Evolutionary conservation across 2,329 filamentous ascomycete genomes (phyloP).

Genomic region (Penicillium sp.): DNA sequence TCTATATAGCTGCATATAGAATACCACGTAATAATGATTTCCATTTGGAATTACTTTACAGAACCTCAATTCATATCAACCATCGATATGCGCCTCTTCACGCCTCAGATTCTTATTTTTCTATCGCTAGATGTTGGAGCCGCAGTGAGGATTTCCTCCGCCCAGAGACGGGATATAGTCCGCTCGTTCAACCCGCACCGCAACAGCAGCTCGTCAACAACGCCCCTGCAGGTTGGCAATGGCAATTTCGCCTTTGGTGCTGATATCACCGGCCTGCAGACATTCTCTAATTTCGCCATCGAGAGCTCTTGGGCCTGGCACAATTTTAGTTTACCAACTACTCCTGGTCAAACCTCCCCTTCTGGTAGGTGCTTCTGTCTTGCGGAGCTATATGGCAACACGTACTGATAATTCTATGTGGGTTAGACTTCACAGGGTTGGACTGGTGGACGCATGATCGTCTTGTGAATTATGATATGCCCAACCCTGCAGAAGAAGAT

Average conservation of each 20-base stretch:
- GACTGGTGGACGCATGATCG: slow-evolving; percentile 48
- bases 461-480: slow-evolving; percentile 46
- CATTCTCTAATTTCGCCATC: slow-evolving; percentile 44
- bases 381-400: not conserved
- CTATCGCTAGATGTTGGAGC: not conserved
- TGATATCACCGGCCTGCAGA: slow-evolving; percentile 46
- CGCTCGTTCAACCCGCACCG: slow-evolving; percentile 48
- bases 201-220: slow-evolving; percentile 50
- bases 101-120: not conserved
- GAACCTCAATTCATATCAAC: not conserved
- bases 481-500: slow-evolving; percentile 40
- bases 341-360: slow-evolving; percentile 28
- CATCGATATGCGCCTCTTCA: not conserved
- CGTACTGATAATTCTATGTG: not conserved
- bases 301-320: slow-evolving; percentile 50
- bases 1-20: too few relatives aligned
- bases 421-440: slow-evolving; percentile 38
- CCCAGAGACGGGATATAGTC: slow-evolving; percentile 13
- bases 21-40: too few relatives aligned
- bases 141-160: not conserved
- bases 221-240: slow-evolving; percentile 54
- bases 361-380: slow-evolving; percentile 15
- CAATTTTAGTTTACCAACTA: slow-evolving; percentile 46
- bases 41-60: not conserved
- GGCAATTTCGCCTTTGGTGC: slow-evolving; percentile 50